Conservation (phyloP, 768 basidiomycete species). For the Cystofilobasidium capitatum region DNA sequence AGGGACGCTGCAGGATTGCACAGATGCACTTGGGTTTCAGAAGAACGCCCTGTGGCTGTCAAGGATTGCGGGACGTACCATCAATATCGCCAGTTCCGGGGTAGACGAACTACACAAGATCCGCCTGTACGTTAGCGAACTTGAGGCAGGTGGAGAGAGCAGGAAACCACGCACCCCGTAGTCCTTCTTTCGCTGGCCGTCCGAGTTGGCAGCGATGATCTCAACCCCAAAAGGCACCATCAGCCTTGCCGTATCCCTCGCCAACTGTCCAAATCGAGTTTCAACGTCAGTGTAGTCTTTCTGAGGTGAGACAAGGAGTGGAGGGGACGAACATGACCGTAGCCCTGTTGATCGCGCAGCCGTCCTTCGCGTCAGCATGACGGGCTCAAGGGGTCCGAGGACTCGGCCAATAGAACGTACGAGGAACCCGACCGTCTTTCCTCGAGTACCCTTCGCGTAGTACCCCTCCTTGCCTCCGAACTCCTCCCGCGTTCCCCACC, state of each 20-base stretch:
- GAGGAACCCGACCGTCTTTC: constrained; percentile 38
- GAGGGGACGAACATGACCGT: neutral
- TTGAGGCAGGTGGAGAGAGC: neutral
- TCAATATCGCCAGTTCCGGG: constrained; percentile 38
- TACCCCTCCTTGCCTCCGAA: constrained; percentile 26
- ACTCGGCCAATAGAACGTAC: constrained; percentile 28
- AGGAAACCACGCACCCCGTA: constrained; percentile 31
- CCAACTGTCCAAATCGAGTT: constrained; percentile 26
- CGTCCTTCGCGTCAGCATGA: constrained; percentile 29
- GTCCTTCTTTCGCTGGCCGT: constrained; percentile 33
- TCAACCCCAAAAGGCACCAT: constrained; percentile 34
- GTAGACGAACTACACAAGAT: constrained; percentile 33
- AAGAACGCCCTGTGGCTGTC: neutral
- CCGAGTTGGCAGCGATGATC: constrained; percentile 38
- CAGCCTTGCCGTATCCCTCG: constrained; percentile 36
- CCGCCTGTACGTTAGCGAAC: neutral
- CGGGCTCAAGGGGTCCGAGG: neutral
- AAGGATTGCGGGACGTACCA: constrained; percentile 28
- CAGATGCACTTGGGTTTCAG: neutral
- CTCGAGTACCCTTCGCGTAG: constrained; percentile 31
- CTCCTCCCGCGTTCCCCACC: constrained; percentile 31
- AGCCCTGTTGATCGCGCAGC: constrained; percentile 33
- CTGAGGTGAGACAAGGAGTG: neutral
- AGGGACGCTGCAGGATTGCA: constrained; percentile 31
- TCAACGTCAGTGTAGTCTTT: neutral